Evolutionary conservation across 2,329 filamentous ascomycete species (phyloP).

Genomic region (Hypoxylon sp.): DNA sequence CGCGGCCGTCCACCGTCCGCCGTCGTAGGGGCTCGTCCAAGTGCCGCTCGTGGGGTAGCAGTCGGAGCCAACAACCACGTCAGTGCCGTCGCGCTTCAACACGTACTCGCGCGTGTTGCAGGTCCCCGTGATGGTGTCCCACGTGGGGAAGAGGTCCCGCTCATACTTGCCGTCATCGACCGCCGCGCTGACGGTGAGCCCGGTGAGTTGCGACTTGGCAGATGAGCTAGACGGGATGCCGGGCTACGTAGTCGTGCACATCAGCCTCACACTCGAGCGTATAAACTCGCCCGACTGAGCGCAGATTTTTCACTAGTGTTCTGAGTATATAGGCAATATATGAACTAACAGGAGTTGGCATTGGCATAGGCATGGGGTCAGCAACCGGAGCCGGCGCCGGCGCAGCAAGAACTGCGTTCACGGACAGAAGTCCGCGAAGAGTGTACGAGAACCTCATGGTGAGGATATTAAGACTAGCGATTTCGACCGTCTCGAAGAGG

Average conservation of each 20-base stretch:
- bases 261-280: conserved; percentile 8
- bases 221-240: conserved; percentile 71
- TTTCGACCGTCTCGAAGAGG: not conserved
- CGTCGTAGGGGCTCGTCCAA: conserved; percentile 82
- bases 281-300: not conserved
- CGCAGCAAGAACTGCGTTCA: conserved; percentile 43
- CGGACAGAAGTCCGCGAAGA: conserved; percentile 45
- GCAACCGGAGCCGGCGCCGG: conserved; percentile 41
- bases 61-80: conserved; percentile 67
- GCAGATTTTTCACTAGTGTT: not conserved
- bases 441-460: conserved; percentile 46
- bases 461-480: not conserved
- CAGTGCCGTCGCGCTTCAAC: conserved; percentile 77
- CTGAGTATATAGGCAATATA: not conserved
- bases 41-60: conserved; percentile 75
- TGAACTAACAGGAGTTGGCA: conserved; percentile 46
- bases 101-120: conserved; percentile 82
- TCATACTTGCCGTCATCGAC: conserved; percentile 70
- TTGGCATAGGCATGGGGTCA: conserved; percentile 43
- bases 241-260: conserved; percentile 57
- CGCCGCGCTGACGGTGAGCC: conserved; percentile 68
- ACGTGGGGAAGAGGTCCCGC: conserved; percentile 77
- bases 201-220: conserved; percentile 69
- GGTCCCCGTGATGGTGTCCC: conserved; percentile 72
- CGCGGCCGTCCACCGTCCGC: conserved; percentile 74